Evolutionary conservation across 345 rosid species (phyloP), one percentile per base, ranked within the genome.

Genomic region (Hibiscus trionum): DNA sequence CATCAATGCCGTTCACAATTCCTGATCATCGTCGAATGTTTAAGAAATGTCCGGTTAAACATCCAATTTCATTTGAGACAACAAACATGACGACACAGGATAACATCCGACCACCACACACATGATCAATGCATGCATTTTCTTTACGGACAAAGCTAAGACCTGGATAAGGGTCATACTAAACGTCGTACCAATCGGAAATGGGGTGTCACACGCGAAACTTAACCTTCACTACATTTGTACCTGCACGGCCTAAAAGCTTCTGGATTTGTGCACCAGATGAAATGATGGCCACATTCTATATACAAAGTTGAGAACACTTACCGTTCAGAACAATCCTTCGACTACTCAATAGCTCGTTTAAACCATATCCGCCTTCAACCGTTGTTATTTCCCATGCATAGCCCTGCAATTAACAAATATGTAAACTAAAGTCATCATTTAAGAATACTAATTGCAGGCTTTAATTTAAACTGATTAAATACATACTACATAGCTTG

Each of bases 301-400:
- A 31, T 71, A 47, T 37, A 59, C 26, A 11, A 71, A 26, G 58
- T 37, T 63, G 33, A 37, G 61, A 67, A 66, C 5, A 44, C 72
- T 29, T 86, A 94, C 98, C 98, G 71, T 86, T 88, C n/a, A 91
- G 82, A 74, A 94, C 89, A 83, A 77, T 86, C 80, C 85, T 84
- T 47, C 97, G 88, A 82, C 87, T 86, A 69, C 80, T 78, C 73
- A 91, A 81, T 71, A 91, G 72, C 65, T 91, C 97, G 37, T 94
- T 81, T 60, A 94, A 84, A 61, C 98, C 98, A 77, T 94, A 84
- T 78, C 98, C 98, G 53, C 97, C 97, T 83, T 94, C 97, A 75
- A 75, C 82, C 14, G 98, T 94, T 53, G 98, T 94, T 73, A 94
- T 90, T 80, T 91, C 98, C 98, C 97, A 88, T 16, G 98, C 82